phyloP scores from a whole-genome alignment of 805 yeast genomes.

The Starmerella stellata region DNA sequence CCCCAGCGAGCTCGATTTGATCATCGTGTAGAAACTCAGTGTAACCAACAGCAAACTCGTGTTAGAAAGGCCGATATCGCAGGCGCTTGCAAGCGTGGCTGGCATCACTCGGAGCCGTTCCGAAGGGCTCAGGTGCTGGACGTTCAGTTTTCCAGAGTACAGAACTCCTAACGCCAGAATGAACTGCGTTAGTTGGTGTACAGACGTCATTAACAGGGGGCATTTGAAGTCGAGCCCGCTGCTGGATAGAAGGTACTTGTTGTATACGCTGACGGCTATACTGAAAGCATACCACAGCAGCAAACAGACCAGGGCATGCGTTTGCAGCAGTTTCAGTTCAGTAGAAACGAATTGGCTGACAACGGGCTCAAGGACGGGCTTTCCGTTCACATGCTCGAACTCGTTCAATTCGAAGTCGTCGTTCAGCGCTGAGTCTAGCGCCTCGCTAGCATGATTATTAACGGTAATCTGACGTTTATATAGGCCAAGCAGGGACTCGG shows the following conservation, averaged over 20 bases:
- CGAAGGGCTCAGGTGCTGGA: neutral
- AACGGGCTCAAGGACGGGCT: too few species aligned
- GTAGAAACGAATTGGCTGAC: too few species aligned
- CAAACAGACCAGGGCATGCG: slow-evolving; percentile 12
- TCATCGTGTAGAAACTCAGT: slow-evolving; percentile 75
- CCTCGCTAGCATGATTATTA: too few species aligned
- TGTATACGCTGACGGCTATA: slow-evolving; percentile 34
- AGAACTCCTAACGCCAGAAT: slow-evolving; percentile 28
- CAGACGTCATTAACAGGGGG: slow-evolving; percentile 68
- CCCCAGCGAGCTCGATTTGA: slow-evolving; percentile 71
- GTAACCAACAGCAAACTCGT: slow-evolving; percentile 64
- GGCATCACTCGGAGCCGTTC: slow-evolving; percentile 35
- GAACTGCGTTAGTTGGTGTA: slow-evolving; percentile 63
- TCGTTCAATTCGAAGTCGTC: too few species aligned
- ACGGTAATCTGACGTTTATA: too few species aligned
- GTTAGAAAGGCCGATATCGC: slow-evolving; percentile 88
- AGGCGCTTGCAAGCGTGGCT: slow-evolving; percentile 72
- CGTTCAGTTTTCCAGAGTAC: slow-evolving; percentile 1
- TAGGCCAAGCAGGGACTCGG: too few species aligned
- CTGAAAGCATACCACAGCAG: slow-evolving; percentile 25
- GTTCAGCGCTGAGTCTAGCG: too few species aligned
- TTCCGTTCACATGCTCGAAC: too few species aligned
- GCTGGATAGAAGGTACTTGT: slow-evolving; percentile 90
- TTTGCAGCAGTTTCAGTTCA: neutral
- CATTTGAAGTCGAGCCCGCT: slow-evolving; percentile 57